phyloP scores from a whole-genome alignment of 306 rosid species.

The Cicer yamashitae region DNA sequence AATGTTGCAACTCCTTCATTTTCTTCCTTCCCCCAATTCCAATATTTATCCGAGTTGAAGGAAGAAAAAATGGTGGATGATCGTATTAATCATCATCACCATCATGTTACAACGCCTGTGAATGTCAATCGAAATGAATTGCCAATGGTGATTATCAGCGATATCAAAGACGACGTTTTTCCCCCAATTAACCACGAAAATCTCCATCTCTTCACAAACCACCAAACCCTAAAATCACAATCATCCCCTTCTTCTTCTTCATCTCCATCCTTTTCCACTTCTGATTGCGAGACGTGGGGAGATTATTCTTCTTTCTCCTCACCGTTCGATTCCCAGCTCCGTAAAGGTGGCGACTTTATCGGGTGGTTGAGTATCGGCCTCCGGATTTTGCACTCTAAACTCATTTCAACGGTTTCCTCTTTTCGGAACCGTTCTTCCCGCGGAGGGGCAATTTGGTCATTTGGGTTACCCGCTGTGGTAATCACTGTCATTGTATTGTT shows the following conservation, averaged over 20 bases:
- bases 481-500: conserved; percentile 46
- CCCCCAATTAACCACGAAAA: conserved; percentile 57
- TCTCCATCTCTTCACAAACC: conserved; percentile 25
- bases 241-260: conserved; percentile 13
- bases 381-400: conserved; percentile 54
- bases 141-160: conserved; percentile 37
- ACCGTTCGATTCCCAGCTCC: conserved; percentile 43
- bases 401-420: conserved; percentile 46
- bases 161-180: conserved; percentile 29
- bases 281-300: conserved; percentile 55
- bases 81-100: too few species aligned
- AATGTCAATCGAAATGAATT: neutral
- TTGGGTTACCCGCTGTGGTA: conserved; percentile 49
- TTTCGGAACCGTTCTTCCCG: conserved; percentile 38
- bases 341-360: conserved; percentile 30
- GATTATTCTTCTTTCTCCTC: neutral
- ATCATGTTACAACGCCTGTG: too few species aligned
- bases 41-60: too few species aligned
- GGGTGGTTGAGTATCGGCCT: conserved; percentile 55
- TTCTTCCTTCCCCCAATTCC: too few species aligned
- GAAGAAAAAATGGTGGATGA: too few species aligned
- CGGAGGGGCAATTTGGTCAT: conserved; percentile 45
- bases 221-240: neutral
- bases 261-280: conserved; percentile 41
- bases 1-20: too few species aligned